Percentiles rank a stretch among this genome's conserved stretches.
Conservation (phyloP, 108 stramenopile species). For the Cyclostephanos tholiformis region DNA sequence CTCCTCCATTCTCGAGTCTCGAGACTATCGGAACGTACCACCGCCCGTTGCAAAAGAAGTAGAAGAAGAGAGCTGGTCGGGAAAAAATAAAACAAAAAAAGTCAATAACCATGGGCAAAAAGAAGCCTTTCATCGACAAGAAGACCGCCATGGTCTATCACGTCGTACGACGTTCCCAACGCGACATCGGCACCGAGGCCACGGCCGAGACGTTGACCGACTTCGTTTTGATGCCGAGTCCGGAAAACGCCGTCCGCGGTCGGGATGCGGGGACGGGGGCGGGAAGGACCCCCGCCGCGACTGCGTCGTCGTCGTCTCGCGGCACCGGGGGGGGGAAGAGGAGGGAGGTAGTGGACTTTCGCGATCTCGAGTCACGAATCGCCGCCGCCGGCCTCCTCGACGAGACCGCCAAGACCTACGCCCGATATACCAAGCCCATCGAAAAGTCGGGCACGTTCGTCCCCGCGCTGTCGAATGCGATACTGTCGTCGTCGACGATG, state of each 20-base stretch:
- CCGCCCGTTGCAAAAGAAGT: no score
- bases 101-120: conserved; percentile 92
- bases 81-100: no score
- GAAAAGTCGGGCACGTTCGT: conserved; percentile 59
- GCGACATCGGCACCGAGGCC: conserved; percentile 78
- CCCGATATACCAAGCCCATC: conserved; percentile 86
- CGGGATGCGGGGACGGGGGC: background rate
- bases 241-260: conserved; percentile 46
- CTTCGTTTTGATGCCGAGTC: conserved; percentile 70
- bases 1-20: no score
- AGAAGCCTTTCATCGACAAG: conserved; percentile 90
- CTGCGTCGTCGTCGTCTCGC: background rate
- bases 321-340: background rate
- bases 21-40: no score
- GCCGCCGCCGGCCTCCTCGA: conserved; percentile 69
- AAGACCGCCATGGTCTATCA: conserved; percentile 85
- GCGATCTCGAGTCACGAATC: conserved; percentile 21
- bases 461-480: background rate
- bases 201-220: conserved; percentile 44
- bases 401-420: conserved; percentile 84
- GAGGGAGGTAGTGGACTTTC: conserved; percentile 11
- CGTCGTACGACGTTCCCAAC: conserved; percentile 80
- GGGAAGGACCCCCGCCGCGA: background rate
- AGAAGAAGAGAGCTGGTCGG: no score
- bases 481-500: conserved; percentile 9